Evolutionary conservation across 345 rosid genomes (phyloP), one percentile per base, ranked within the genome.

Genomic region (Linum trigynum): DNA sequence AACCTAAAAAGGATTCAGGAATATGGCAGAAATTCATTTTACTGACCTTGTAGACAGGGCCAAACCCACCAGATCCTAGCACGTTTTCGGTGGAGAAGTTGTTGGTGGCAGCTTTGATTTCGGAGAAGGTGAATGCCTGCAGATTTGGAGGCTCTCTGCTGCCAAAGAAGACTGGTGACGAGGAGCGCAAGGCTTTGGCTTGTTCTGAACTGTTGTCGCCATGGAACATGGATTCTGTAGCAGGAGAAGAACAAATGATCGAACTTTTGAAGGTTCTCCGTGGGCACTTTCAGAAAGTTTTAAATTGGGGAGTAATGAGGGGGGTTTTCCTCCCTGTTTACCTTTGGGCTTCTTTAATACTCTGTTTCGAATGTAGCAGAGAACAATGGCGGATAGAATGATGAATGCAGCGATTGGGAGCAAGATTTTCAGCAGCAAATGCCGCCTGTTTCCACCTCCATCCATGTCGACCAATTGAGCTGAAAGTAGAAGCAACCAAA

Each of bases 61-160:
- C 83, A 69, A 60, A 82, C n/a, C 83, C 85, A 56, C 83, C 85
- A 66, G 77, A 69, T 41, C 83, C 81, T 15, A 82, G 72, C 63
- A 63, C 70, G 55, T 79, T 82, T 72, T 65, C 73, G 15, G 55
- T 35, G 0, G 76, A 72, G 70, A 82, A 82, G 67, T 73, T 59
- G 17, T 74, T 17, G 12, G 85, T 82, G 36, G 85, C 83, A 56
- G 35, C 65, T 71, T 64, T 62, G 38, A 82, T 66, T n/a, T 38
- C 68, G 4, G 51, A 67, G 9, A 68, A 75, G 56, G 64, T 59
- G 69, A 77, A 82, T 5, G 53, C 67, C 61, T 62, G 75, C 65
- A 67, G 66, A 64, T 17, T 66, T 39, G 67, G 73, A 16, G 50
- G 65, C 66, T 77, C 61, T 5, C 9, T 2, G 7, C 50, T 45